Conservation (phyloP, 2,329 filamentous ascomycete species). For the Claviceps arundinis region DNA sequence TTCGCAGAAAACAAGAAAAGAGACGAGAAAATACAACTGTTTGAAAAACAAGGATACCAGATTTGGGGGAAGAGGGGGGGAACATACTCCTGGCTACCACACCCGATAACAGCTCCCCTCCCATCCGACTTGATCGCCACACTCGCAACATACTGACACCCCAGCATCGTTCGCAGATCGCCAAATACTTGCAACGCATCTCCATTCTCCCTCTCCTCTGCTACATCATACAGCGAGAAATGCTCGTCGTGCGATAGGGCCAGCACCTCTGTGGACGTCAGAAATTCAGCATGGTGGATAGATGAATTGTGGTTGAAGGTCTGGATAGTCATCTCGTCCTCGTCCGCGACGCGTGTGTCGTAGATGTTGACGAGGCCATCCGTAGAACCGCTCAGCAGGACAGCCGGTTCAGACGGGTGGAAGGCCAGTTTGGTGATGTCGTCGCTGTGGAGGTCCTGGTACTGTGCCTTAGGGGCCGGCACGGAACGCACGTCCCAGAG, state of each 20-base stretch:
- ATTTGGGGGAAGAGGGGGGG: not conserved
- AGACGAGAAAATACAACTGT: too few species aligned
- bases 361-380: slow-evolving; percentile 70
- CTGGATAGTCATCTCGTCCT: slow-evolving; percentile 66
- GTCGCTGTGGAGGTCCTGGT: slow-evolving; percentile 54
- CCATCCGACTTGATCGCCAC: slow-evolving; percentile 47
- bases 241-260: slow-evolving; percentile 69
- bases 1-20: too few species aligned
- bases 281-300: slow-evolving; percentile 61
- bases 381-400: slow-evolving; percentile 64
- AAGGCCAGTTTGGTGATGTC: slow-evolving; percentile 48
- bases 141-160: slow-evolving; percentile 62
- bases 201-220: slow-evolving; percentile 48
- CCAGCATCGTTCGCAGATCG: slow-evolving; percentile 51
- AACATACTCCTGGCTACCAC: slow-evolving; percentile 54
- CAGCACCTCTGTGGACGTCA: slow-evolving; percentile 50
- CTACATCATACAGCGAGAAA: slow-evolving; percentile 58
- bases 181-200: slow-evolving; percentile 47
- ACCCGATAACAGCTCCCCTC: slow-evolving; percentile 46
- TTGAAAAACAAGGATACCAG: too few species aligned
- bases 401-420: slow-evolving; percentile 44
- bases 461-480: slow-evolving; percentile 34
- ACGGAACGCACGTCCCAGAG: slow-evolving; percentile 49
- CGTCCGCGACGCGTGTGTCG: slow-evolving; percentile 55
- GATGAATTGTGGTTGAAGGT: slow-evolving; percentile 68